Percentiles rank a stretch among this genome's conserved stretches.
These are phyloP conservation scores for Botryosphaeria agaves DNA, from an alignment of 2,329 filamentous ascomycete genomes.

Conservation along the genomic window DNA sequence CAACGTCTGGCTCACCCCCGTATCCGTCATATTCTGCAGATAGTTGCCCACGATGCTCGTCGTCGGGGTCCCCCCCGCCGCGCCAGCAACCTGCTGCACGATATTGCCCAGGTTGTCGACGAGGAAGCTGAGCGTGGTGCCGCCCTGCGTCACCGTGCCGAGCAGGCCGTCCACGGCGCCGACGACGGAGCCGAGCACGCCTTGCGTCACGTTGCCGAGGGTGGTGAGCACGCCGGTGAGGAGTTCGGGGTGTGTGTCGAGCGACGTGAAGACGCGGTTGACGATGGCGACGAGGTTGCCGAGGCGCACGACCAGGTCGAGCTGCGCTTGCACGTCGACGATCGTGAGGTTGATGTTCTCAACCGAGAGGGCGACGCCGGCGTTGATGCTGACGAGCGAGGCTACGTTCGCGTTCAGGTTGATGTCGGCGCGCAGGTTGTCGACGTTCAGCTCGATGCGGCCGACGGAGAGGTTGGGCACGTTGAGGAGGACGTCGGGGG, in stretches of 20 bases:
- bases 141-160: constrained; percentile 39
- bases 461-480: constrained; percentile 41
- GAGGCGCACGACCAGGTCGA: constrained; percentile 41
- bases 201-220: constrained; percentile 30
- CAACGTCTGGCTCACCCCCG: constrained; percentile 15
- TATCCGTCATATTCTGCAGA: constrained; percentile 39
- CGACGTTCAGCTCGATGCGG: constrained; percentile 41
- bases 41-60: constrained; percentile 41
- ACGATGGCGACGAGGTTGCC: constrained; percentile 44
- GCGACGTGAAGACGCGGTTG: constrained; percentile 38
- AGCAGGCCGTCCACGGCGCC: constrained; percentile 41
- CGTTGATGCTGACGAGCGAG: constrained; percentile 35
- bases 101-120: constrained; percentile 46
- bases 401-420: constrained; percentile 44
- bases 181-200: constrained; percentile 34
- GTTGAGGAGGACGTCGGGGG: constrained; percentile 40
- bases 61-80: constrained; percentile 22
- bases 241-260: constrained; percentile 44
- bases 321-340: constrained; percentile 38
- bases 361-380: constrained; percentile 28
- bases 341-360: constrained; percentile 43
- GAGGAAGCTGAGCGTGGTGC: constrained; percentile 33
- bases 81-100: constrained; percentile 38
- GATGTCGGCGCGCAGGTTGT: constrained; percentile 39
- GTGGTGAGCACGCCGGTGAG: constrained; percentile 28